Evolutionary conservation across 78 protist species (phyloP), one percentile per base, ranked within the genome.

Genomic region (Emiliania huxleyi): DNA sequence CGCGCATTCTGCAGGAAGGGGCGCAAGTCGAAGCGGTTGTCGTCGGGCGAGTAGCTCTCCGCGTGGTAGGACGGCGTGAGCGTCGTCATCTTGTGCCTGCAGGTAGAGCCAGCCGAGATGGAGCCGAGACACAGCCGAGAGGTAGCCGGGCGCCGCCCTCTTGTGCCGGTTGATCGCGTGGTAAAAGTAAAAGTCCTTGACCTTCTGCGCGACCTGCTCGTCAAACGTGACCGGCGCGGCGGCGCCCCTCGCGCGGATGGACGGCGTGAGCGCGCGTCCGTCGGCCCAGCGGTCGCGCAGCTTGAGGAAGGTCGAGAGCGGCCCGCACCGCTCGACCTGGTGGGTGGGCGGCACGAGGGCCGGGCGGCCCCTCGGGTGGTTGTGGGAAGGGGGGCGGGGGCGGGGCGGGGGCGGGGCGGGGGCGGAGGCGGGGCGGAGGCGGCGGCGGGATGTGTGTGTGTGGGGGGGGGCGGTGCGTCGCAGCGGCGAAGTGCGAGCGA

Each of bases 41-140:
- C 98, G 38, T 97, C 98, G 4, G 98, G 97, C 33, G 95, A 55
- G 88, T 90, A 88, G 15, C 11, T 49, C 69, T 96, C 98, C 3
- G 97, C 97, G 90, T 97, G 98, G 83, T 96, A 96, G 5, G 98
- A 40, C 2, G 98, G 98, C 26, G 98, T 96, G 45, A 97, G 44
- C 29, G 96, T 95, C 37, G 98, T 97, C 94, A 95, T 69, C 79
- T 93, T 93, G 77, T 93, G 94, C n/a, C n/a, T n/a, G n/a, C n/a
- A n/a, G n/a, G n/a, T n/a, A n/a, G n/a, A n/a, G n/a, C n/a, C n/a
- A n/a, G n/a, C n/a, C n/a, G n/a, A n/a, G n/a, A n/a, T n/a, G n/a
- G n/a, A n/a, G n/a, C n/a, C n/a, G n/a, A n/a, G n/a, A n/a, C n/a
- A n/a, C n/a, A n/a, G n/a, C n/a, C n/a, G n/a, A n/a, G n/a, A n/a